These are phyloP conservation scores for Fusarium lateritium DNA, from an alignment of 2,329 filamentous ascomycete species.

Conservation along the genomic window DNA sequence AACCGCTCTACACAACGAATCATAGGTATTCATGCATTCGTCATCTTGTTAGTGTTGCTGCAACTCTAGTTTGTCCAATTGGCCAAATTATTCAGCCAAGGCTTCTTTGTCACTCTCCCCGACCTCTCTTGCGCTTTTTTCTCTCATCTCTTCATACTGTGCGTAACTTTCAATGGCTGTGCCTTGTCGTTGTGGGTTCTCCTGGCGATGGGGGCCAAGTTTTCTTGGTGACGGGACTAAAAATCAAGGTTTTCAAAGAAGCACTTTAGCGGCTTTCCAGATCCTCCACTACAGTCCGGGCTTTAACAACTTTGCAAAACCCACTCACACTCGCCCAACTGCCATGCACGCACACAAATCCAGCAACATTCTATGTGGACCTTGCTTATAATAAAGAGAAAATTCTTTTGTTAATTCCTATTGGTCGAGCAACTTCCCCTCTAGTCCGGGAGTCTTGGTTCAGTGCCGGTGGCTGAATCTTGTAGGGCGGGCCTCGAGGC, in stretches of 20 bases:
- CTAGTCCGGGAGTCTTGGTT: not conserved
- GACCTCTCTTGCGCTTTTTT: constrained; percentile 3
- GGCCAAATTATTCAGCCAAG: constrained; percentile 26
- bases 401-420: constrained; percentile 23
- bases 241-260: constrained; percentile 39
- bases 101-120: constrained; percentile 6
- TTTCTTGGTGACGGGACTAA: constrained; percentile 4
- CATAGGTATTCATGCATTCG: constrained; percentile 15
- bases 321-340: constrained; percentile 39
- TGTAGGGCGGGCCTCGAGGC: constrained; percentile 17
- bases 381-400: constrained; percentile 9
- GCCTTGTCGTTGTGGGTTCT: constrained; percentile 30
- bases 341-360: constrained; percentile 23
- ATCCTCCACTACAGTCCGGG: constrained; percentile 13
- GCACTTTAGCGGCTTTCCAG: constrained; percentile 32
- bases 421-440: constrained; percentile 19
- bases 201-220: constrained; percentile 19
- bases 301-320: constrained; percentile 11
- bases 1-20: constrained; percentile 14
- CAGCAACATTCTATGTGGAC: constrained; percentile 11
- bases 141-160: constrained; percentile 36
- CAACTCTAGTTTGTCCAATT: constrained; percentile 24
- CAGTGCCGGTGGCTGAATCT: constrained; percentile 30
- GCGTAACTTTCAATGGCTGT: constrained; percentile 27
- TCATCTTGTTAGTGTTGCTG: constrained; percentile 33